Evolutionary conservation across 352 stramenopile species (phyloP).

Genomic region (Pythium scleroteichum): DNA sequence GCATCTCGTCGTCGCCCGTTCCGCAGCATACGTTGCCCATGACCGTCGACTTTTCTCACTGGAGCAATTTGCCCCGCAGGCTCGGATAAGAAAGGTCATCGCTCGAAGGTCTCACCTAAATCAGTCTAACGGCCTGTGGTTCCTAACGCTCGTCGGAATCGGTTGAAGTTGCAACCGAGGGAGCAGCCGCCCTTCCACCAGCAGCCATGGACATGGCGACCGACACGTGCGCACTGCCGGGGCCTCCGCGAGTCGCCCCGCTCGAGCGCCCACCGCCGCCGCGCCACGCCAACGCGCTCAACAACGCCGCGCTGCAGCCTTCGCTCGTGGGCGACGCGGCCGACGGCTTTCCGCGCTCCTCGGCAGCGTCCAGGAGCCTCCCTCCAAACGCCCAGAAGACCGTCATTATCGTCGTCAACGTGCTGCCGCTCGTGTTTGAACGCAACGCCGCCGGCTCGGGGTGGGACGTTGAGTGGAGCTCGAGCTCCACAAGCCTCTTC

Average conservation of each 20-base stretch:
- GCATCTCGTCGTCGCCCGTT: constrained; percentile 52
- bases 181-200: background rate
- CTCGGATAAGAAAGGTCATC: constrained; percentile 12
- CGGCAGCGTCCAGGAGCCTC: background rate
- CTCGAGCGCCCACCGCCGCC: constrained; percentile 9
- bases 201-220: constrained; percentile 11
- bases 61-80: too few species aligned
- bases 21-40: constrained; percentile 80
- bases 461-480: constrained; percentile 73
- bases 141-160: background rate
- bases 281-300: constrained; percentile 20
- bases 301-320: constrained; percentile 13
- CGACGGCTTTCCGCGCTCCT: constrained; percentile 13
- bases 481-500: constrained; percentile 71
- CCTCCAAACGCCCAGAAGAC: constrained; percentile 34
- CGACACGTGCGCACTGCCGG: constrained; percentile 18
- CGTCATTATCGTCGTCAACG: constrained; percentile 80
- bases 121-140: background rate
- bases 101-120: background rate
- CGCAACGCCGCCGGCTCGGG: constrained; percentile 41
- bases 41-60: background rate
- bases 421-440: constrained; percentile 74
- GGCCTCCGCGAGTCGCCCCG: constrained; percentile 1
- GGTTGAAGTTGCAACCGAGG: constrained; percentile 14
- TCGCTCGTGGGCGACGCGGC: constrained; percentile 15